Conservation (phyloP, 192 early-diverging fungal genomes). For the Nowakowskiella sp. region DNA sequence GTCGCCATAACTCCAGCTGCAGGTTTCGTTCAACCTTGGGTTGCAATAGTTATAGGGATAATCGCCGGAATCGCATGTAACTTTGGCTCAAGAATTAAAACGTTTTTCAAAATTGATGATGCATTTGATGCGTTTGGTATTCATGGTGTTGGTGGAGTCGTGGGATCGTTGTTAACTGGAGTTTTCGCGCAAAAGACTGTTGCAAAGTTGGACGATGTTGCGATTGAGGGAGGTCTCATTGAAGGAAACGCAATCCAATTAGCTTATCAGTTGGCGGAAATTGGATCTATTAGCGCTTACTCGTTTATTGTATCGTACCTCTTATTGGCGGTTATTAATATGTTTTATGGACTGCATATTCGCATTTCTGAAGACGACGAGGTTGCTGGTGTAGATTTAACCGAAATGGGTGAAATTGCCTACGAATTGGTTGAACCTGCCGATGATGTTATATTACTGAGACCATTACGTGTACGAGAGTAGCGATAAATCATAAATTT, state of each 20-base stretch:
- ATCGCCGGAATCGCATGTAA: slow-evolving; percentile 69
- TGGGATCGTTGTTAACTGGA: slow-evolving; percentile 80
- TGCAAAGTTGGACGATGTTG: slow-evolving; percentile 52
- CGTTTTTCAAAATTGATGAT: slow-evolving; percentile 79
- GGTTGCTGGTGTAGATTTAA: slow-evolving; percentile 66
- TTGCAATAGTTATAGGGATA: slow-evolving; percentile 75
- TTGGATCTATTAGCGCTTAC: slow-evolving; percentile 47
- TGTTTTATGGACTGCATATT: slow-evolving; percentile 58
- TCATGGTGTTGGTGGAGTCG: slow-evolving; percentile 60
- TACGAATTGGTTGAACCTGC: too few relatives aligned
- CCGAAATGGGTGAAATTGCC: slow-evolving; percentile 79
- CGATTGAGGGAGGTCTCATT: slow-evolving; percentile 58
- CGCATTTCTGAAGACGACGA: slow-evolving; percentile 54
- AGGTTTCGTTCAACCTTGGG: slow-evolving; percentile 76
- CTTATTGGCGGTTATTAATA: slow-evolving; percentile 63
- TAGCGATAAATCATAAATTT: too few relatives aligned
- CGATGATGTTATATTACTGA: too few relatives aligned
- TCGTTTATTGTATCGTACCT: slow-evolving; percentile 53
- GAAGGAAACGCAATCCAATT: slow-evolving; percentile 78
- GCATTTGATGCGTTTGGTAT: slow-evolving; percentile 75
- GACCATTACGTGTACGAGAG: too few relatives aligned
- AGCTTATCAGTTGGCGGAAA: slow-evolving; percentile 66
- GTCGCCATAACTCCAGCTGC: slow-evolving; percentile 89
- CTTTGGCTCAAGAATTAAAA: slow-evolving; percentile 73
- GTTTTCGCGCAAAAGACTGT: slow-evolving; percentile 77